These are phyloP conservation scores for Pseudomonodictys pantanalensis DNA, from an alignment of 495 filamentous ascomycete species.

Conservation along the genomic window DNA sequence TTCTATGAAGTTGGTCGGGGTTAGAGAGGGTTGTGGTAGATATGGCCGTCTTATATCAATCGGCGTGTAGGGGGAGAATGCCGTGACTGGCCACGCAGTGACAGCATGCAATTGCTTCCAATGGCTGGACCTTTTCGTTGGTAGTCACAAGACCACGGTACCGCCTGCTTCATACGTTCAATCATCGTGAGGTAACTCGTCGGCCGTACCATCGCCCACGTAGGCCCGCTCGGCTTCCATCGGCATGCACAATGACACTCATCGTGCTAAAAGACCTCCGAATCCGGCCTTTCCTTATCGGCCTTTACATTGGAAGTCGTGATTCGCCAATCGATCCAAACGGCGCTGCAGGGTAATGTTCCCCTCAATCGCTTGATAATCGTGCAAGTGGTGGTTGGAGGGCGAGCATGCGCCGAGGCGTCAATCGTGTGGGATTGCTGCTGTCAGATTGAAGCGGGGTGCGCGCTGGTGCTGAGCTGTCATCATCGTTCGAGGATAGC, in stretches of 20 bases:
- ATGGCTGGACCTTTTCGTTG: neutral
- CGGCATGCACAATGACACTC: neutral
- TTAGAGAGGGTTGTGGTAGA: neutral
- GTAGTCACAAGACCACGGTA: neutral
- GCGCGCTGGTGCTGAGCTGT: no score
- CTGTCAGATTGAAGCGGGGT: no score
- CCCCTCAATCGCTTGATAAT: no score
- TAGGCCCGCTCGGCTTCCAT: constrained; percentile 2
- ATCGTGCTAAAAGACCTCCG: neutral
- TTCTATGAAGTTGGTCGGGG: neutral
- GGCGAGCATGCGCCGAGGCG: no score
- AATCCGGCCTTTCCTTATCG: neutral
- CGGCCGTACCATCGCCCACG: neutral
- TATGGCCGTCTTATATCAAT: neutral
- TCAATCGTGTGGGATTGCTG: no score
- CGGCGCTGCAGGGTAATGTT: no score
- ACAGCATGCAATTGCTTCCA: neutral
- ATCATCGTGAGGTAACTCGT: neutral
- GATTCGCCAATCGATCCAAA: constrained; percentile 1
- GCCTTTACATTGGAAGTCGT: neutral
- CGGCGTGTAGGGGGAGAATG: neutral
- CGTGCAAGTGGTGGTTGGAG: no score
- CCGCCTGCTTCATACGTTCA: neutral
- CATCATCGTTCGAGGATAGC: no score
- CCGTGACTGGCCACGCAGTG: neutral